These are phyloP conservation scores for Ogataea trehalophila DNA, from an alignment of 805 yeast genomes.

Conservation along the genomic window DNA sequence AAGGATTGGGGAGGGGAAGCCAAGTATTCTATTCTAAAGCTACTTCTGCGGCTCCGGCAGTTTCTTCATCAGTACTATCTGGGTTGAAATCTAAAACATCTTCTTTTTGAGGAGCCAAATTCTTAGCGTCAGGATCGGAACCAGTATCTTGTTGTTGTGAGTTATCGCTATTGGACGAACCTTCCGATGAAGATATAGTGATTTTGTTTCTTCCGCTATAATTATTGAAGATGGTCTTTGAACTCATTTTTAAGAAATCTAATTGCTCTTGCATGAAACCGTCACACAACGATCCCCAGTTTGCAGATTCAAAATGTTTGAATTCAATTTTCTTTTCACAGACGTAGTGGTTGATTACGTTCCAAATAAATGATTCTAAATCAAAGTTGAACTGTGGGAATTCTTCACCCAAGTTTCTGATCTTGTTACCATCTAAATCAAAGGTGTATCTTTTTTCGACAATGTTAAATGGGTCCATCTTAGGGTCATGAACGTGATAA, in stretches of 20 bases:
- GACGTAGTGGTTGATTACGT: slow-evolving; percentile 28
- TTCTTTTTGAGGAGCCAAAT: too few species aligned
- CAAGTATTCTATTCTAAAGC: too few species aligned
- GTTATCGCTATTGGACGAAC: too few species aligned
- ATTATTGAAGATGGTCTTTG: slow-evolving; percentile 18
- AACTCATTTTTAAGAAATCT: slow-evolving; percentile 19
- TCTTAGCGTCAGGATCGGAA: too few species aligned
- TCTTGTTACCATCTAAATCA: slow-evolving; percentile 26
- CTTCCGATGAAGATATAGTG: too few species aligned
- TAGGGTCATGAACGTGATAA: slow-evolving; percentile 51
- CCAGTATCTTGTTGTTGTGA: too few species aligned
- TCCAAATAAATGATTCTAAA: slow-evolving; percentile 31
- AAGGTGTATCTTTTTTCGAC: slow-evolving; percentile 24
- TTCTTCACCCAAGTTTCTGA: slow-evolving; percentile 32
- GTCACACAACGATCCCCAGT: slow-evolving; percentile 22
- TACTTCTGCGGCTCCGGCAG: too few species aligned
- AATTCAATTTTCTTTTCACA: slow-evolving; percentile 27
- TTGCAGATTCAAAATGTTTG: slow-evolving; percentile 18
- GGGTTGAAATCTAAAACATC: too few species aligned
- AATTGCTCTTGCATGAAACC: slow-evolving; percentile 26
- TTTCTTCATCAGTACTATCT: too few species aligned
- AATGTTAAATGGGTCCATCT: slow-evolving; percentile 46
- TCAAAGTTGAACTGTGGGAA: slow-evolving; percentile 30
- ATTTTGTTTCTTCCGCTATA: slow-evolving; percentile 1
- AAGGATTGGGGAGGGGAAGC: too few species aligned